phyloP scores from a whole-genome alignment of 352 stramenopile species.

The Pelagophyceae sp. region DNA sequence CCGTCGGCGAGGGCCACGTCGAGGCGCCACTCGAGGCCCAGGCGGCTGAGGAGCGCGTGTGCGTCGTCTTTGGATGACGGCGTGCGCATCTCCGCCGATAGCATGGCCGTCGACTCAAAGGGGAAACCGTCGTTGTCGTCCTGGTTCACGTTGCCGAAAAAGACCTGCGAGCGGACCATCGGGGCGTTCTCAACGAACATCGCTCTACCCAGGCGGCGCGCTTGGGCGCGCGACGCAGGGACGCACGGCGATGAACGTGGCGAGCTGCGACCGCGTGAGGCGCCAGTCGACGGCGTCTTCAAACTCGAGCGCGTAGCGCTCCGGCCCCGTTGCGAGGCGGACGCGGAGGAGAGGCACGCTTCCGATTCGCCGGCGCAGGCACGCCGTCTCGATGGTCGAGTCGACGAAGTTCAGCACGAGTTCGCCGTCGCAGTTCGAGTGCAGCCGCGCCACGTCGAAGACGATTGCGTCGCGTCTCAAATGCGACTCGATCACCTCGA shows the following conservation, averaged over 20 bases:
- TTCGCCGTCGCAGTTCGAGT: not conserved
- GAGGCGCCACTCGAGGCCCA: not conserved
- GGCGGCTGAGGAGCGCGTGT: not conserved
- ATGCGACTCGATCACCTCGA: not conserved
- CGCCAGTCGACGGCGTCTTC: not conserved
- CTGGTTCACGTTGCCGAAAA: conserved; percentile 9
- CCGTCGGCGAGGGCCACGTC: not conserved
- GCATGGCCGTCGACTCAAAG: not conserved
- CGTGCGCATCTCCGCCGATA: not conserved
- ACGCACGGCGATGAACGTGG: not conserved
- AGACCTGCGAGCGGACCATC: not conserved
- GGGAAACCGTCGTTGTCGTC: not conserved
- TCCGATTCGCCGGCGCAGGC: not conserved
- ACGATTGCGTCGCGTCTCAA: not conserved
- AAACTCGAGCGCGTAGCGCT: not conserved
- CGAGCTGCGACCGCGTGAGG: not conserved
- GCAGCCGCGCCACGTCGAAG: not conserved
- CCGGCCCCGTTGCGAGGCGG: not conserved
- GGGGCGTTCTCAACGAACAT: not conserved
- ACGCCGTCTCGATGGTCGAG: not conserved
- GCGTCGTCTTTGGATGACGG: too few species aligned
- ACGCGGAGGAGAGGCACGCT: not conserved
- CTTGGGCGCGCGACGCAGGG: too few species aligned
- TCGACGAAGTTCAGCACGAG: not conserved
- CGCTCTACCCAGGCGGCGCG: too few species aligned